phyloP scores from a whole-genome alignment of 495 filamentous ascomycete species.

The Eremomyces bilateralis region DNA sequence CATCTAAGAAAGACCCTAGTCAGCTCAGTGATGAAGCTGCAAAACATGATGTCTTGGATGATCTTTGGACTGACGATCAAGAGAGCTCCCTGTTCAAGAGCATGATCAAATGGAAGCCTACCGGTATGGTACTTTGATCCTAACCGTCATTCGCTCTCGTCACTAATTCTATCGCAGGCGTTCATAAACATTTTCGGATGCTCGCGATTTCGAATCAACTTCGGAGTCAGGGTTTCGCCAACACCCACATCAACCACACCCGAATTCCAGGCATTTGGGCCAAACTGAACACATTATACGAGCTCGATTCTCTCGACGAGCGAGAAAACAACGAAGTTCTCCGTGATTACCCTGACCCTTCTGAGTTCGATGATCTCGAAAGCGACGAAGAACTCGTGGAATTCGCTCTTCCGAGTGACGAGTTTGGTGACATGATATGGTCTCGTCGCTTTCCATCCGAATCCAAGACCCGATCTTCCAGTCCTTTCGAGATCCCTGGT shows the following conservation, averaged over 20 bases:
- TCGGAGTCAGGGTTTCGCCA: conserved; percentile 66
- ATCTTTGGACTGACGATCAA: conserved; percentile 90
- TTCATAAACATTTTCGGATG: conserved; percentile 97
- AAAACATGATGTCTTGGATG: conserved; percentile 30
- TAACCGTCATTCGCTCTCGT: too few species aligned
- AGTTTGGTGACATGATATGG: conserved; percentile 59
- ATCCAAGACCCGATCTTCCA: too few species aligned
- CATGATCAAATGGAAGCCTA: conserved; percentile 80
- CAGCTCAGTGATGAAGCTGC: conserved; percentile 3
- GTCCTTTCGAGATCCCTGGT: too few species aligned
- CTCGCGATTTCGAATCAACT: conserved; percentile 72
- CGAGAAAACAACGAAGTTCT: conserved; percentile 28
- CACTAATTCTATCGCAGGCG: too few species aligned
- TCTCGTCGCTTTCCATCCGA: conserved; percentile 32
- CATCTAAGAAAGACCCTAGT: conserved; percentile 1
- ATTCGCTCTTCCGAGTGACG: conserved; percentile 56
- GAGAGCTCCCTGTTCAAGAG: conserved; percentile 79
- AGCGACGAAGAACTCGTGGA: conserved; percentile 35
- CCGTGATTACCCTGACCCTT: conserved; percentile 8
- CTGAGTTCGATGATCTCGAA: conserved; percentile 42
- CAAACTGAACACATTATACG: conserved; percentile 66
- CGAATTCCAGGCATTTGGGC: conserved; percentile 78
- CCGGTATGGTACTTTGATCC: too few species aligned
- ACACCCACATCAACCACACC: conserved; percentile 44
- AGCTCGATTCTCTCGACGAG: conserved; percentile 74